A percentile compares a stretch with the other conserved stretches of the same genome.
phyloP scores from a whole-genome alignment of 2,329 filamentous ascomycete genomes.

The Metarhizium brunneum region DNA sequence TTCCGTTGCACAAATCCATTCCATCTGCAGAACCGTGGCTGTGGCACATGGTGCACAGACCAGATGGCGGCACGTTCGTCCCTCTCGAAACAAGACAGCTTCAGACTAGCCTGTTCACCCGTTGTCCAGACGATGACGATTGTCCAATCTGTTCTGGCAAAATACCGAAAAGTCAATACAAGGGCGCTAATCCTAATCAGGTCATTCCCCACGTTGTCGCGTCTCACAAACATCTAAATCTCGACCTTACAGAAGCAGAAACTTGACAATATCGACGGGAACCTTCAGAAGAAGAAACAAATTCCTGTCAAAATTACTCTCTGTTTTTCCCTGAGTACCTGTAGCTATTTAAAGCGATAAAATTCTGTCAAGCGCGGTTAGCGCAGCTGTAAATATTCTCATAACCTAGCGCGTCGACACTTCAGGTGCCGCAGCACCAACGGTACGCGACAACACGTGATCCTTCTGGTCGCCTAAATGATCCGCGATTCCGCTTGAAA shows the following conservation, averaged over 20 bases:
- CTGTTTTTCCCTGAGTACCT: no score
- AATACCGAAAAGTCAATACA: neutral
- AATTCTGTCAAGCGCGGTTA: neutral
- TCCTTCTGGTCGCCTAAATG: neutral
- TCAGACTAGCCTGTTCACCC: neutral
- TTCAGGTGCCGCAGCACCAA: neutral
- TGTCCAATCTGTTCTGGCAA: neutral
- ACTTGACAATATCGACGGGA: neutral
- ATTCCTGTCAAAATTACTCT: neutral
- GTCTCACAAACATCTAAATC: conserved; percentile 1
- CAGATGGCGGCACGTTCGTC: neutral
- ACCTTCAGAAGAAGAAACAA: neutral
- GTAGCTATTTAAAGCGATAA: neutral
- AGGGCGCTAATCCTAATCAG: neutral
- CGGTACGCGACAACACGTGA: conserved; percentile 5
- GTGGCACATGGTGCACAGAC: conserved; percentile 1
- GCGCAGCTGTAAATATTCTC: neutral
- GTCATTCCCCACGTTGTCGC: neutral
- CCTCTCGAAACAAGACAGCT: neutral
- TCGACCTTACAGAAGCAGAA: neutral
- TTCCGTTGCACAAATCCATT: neutral
- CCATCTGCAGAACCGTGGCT: neutral
- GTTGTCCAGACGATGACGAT: conserved; percentile 5
- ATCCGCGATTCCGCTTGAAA: neutral
- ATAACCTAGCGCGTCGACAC: neutral